Evolutionary conservation across 192 early-diverging fungal species (phyloP).

Genomic region (Tieghemiomyces parasiticus): DNA sequence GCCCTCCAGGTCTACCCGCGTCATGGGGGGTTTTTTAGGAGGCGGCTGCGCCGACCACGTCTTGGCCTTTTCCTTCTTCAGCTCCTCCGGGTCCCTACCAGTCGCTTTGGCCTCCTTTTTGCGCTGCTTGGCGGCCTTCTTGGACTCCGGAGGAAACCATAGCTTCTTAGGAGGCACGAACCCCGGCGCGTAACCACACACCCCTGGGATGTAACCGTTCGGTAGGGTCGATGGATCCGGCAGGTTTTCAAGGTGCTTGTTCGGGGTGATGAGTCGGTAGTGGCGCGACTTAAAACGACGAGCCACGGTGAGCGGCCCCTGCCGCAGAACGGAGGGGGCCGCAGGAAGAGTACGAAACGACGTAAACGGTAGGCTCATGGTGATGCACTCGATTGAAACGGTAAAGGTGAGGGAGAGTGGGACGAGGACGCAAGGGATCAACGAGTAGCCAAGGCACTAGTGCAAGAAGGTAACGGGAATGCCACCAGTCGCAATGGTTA

Average conservation of each 20-base stretch:
- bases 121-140: no score
- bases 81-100: no score
- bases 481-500: no score
- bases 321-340: no score
- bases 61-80: no score
- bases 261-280: not conserved
- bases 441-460: no score
- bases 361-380: not conserved
- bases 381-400: not conserved
- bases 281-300: not conserved
- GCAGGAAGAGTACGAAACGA: not conserved
- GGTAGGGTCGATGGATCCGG: not conserved
- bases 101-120: no score
- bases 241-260: not conserved
- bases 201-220: slow-evolving; percentile 18
- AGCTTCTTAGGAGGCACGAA: slow-evolving; percentile 26
- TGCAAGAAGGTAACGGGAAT: no score
- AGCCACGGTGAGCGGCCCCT: not conserved
- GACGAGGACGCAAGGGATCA: no score
- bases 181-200: slow-evolving; percentile 29
- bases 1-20: slow-evolving; percentile 7
- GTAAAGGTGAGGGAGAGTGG: no score
- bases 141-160: no score
- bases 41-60: slow-evolving; percentile 13
- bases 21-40: slow-evolving; percentile 9